phyloP scores from a whole-genome alignment of 139 green algal species.

The Mesotaenium endlicherianum region DNA sequence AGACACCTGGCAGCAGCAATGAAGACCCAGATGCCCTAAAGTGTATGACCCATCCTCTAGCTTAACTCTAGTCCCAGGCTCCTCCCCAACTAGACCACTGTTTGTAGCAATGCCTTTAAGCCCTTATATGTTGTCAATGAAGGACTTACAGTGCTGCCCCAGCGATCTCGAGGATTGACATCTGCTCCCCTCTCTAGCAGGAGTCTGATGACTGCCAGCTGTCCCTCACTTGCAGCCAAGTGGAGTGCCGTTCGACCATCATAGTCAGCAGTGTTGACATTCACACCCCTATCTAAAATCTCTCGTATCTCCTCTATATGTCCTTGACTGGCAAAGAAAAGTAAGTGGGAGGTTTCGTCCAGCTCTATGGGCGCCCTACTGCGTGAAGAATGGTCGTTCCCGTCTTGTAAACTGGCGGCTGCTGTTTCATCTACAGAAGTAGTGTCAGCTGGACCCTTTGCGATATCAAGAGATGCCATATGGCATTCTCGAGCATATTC shows the following conservation, averaged over 20 bases:
- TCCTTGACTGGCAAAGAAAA: constrained; percentile 42
- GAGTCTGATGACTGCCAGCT: constrained; percentile 20
- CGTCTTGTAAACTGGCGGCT: no score
- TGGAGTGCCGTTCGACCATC: constrained; percentile 58
- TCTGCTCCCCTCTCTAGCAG: constrained; percentile 35
- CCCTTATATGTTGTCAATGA: neutral
- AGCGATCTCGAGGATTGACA: constrained; percentile 51
- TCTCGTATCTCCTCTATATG: neutral
- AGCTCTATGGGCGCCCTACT: constrained; percentile 11
- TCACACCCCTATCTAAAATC: constrained; percentile 13
- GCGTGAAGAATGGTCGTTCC: neutral
- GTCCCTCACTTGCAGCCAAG: constrained; percentile 53
- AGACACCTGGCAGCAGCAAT: neutral
- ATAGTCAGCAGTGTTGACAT: constrained; percentile 53
- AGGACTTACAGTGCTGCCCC: constrained; percentile 37
- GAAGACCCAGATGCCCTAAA: neutral
- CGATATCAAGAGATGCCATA: no score
- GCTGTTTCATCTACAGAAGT: no score
- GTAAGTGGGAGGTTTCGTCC: constrained; percentile 33
- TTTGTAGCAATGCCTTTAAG: neutral
- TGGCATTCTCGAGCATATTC: no score
- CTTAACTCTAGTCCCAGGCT: no score
- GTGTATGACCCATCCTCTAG: no score
- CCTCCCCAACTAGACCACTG: neutral
- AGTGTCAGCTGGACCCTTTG: no score